Evolutionary conservation across 192 early-diverging fungal species (phyloP), one percentile per base, ranked within the genome.

Genomic region (Radiomyces spectabilis): DNA sequence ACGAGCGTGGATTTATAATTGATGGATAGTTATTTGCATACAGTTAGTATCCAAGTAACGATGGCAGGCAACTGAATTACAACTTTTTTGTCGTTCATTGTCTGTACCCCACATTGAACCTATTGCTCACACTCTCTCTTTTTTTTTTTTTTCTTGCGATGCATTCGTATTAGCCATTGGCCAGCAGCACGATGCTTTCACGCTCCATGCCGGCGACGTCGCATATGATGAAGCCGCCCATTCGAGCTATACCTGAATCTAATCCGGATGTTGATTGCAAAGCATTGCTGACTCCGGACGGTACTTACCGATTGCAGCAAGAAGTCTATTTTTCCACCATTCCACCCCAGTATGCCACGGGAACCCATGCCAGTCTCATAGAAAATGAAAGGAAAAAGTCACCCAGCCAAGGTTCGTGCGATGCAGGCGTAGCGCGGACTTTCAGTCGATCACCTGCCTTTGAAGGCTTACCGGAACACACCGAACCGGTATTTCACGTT

Each of bases 81-180:
- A n/a, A n/a, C n/a, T n/a, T n/a, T n/a, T n/a, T n/a, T n/a, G n/a
- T n/a, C n/a, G n/a, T 30, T 7, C 22, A 27, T 21, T 47, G 5
- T 47, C 13, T 21, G 22, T 47, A 12, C 19, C 12, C n/a, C 12
- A 5, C 29, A 13, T 22, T 27, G 24, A 47, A 15, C 22, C 22
- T 27, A 27, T 21, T 24, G 12, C 13, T 13, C 13, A 5, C 45
- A 3, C 19, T 12, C 29, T 24, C 19, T 22, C 19, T 30, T 47
- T 47, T 47, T 47, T 47, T 47, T 47, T 47, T 47, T 47, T 8
- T 22, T 24, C 45, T 4, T 24, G 41, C 41, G 9, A 43, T 43
- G 13, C 18, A 19, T 43, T 43, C 24, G 16, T 43, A 21, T 43
- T 43, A 35, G 33, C 33, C 13, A 8, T 35, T 5, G 5, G 13